Conservation (phyloP, 176 grass and related monocot genomes). For the Oryza australiensis region DNA sequence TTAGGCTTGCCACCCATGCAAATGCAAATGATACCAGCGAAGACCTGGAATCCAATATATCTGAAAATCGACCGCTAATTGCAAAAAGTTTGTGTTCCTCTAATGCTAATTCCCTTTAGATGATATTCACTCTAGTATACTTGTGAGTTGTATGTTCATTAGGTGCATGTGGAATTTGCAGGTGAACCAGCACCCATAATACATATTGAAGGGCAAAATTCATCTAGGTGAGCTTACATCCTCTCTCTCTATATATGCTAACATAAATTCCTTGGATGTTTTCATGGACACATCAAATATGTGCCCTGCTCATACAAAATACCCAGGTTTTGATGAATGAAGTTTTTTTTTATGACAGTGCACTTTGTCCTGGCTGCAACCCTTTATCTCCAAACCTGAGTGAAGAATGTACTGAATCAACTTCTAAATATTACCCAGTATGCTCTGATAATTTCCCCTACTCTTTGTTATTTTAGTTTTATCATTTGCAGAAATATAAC, state of each 20-base stretch:
- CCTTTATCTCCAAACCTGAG: conserved; percentile 16
- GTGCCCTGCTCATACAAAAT: conserved; percentile 18
- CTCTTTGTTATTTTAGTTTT: background rate
- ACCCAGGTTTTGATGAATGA: conserved; percentile 34
- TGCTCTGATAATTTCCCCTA: conserved; percentile 16
- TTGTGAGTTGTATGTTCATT: conserved; percentile 17
- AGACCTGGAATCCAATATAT: conserved; percentile 27
- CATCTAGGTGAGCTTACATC: conserved; percentile 32
- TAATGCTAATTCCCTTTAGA: background rate
- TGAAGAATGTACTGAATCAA: conserved; percentile 34
- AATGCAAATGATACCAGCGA: conserved; percentile 34
- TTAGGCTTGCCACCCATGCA: conserved; percentile 54
- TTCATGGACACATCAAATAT: background rate
- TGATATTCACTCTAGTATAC: conserved; percentile 7
- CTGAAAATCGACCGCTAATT: conserved; percentile 28
- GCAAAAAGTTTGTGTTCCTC: conserved; percentile 47
- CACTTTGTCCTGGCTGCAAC: conserved; percentile 25
- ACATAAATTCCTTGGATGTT: background rate
- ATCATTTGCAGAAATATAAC: conserved; percentile 1
- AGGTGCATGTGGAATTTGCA: conserved; percentile 35
- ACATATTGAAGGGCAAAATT: conserved; percentile 2
- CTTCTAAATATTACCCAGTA: conserved; percentile 34
- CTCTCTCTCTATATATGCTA: background rate
- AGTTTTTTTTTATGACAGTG: conserved; percentile 19
- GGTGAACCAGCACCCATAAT: conserved; percentile 39